A percentile compares a stretch with the other conserved stretches of the same genome.
These are phyloP conservation scores for Solanum sitiens DNA, from an alignment of 257 asterid species.

Conservation along the genomic window DNA sequence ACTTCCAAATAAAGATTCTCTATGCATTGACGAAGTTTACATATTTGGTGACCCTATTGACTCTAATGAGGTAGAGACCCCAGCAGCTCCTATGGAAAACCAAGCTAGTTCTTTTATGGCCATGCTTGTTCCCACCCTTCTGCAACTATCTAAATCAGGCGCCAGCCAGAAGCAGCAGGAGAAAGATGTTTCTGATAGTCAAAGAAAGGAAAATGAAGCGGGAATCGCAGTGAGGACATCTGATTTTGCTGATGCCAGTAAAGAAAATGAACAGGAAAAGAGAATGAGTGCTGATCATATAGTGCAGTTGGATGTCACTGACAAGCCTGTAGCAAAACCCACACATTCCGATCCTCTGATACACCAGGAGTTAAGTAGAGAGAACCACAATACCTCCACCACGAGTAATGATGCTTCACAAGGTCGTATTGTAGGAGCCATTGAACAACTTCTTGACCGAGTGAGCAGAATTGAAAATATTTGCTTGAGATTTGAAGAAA, in stretches of 20 bases:
- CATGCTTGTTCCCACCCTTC: conserved; percentile 79
- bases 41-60: conserved; percentile 51
- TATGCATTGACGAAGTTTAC: conserved; percentile 68
- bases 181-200: conserved; percentile 29
- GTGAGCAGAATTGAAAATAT: conserved; percentile 69
- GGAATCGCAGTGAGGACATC: conserved; percentile 11
- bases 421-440: conserved; percentile 35
- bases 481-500: conserved; percentile 80
- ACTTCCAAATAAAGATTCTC: conserved; percentile 58
- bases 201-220: conserved; percentile 22
- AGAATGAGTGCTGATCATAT: conserved; percentile 10
- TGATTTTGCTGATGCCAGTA: conserved; percentile 14
- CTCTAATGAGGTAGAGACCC: conserved; percentile 37
- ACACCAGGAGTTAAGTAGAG: not conserved
- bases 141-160: conserved; percentile 70
- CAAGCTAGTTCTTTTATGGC: conserved; percentile 64
- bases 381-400: not conserved
- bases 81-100: conserved; percentile 25
- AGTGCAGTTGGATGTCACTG: conserved; percentile 21
- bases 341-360: conserved; percentile 10
- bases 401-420: conserved; percentile 4
- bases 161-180: conserved; percentile 25
- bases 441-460: conserved; percentile 69
- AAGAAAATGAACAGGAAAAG: conserved; percentile 5
- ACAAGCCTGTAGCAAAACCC: conserved; percentile 21